Evolutionary conservation across 202 grass and related monocot genomes (phyloP), one percentile per base, ranked within the genome.

Genomic region (Elaeis oleifera): DNA sequence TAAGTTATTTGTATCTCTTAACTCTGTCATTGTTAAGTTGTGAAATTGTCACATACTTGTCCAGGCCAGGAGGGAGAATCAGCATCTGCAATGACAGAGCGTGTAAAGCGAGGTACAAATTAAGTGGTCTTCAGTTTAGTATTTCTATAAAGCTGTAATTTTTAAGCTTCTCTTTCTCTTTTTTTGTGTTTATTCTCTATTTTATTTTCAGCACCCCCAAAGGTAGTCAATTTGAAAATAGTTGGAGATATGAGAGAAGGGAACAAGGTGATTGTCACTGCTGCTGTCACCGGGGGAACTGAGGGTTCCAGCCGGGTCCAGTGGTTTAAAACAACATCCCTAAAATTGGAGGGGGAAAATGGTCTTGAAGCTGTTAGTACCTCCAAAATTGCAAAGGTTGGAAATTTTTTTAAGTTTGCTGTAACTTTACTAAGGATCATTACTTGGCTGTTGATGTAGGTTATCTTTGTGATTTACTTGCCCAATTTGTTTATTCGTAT

Each of bases 351-450:
- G 50, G 77, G 68, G 23, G 85, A 92, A 81, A 71, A 84, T 80
- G 77, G 68, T 59, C 85, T 99, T 72, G 82, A 86, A 84, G 72
- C 80, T 61, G 81, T 99, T 63, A 86, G 69, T 79, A 69, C 82
- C 78, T 84, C 94, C 66, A 92, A 89, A 89, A 74, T 92, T 78
- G 76, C 82, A 6, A 99, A 99, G 77, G 94, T 99, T 44, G 24
- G 69, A 52, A 31, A 53, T 54, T 14, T 63, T 29, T 4, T 18
- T 23, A 13, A 23, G 15, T 18, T 16, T 52, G 16, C 50, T 71
- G 61, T 44, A 13, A 44, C 8, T 44, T 44, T 44, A 44, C 44
- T 56, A 4, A 71, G 50, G 63, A 51, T 52, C 11, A 44, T 44
- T 44, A 44, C 11, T 44, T 44, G 75, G 61, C 24, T 29, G 68